Conservation (phyloP, 2,329 filamentous ascomycete genomes). For the Cylindrodendrum hubeiense region DNA sequence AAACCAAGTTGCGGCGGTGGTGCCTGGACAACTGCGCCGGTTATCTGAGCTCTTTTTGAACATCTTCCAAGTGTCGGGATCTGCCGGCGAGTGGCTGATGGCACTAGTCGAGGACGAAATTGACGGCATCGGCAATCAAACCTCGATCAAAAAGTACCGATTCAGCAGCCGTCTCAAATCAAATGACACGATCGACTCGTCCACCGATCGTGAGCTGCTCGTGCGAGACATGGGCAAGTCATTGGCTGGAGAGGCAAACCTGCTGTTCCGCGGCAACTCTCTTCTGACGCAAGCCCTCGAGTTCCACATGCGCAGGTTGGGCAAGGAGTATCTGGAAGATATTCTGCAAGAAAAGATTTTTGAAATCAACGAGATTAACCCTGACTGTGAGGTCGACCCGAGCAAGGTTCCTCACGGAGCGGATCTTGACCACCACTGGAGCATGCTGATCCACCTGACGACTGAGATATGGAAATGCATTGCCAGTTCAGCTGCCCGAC, state of each 20-base stretch:
- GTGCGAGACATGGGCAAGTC: conserved; percentile 84
- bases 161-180: conserved; percentile 80
- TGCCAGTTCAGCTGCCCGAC: conserved; percentile 76
- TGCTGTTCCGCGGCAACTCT: conserved; percentile 95
- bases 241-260: conserved; percentile 87
- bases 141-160: conserved; percentile 78
- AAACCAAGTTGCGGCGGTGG: conserved; percentile 82
- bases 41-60: conserved; percentile 90
- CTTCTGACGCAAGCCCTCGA: conserved; percentile 93
- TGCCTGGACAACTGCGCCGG: conserved; percentile 82
- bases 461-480: conserved; percentile 90
- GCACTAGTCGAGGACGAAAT: conserved; percentile 97
- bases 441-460: conserved; percentile 79
- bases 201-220: conserved; percentile 76
- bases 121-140: conserved; percentile 88
- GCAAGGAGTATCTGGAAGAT: conserved; percentile 92
- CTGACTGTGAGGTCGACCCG: conserved; percentile 95
- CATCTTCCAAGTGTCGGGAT: conserved; percentile 93
- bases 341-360: conserved; percentile 86
- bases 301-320: conserved; percentile 93
- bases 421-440: conserved; percentile 88
- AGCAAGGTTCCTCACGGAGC: conserved; percentile 74
- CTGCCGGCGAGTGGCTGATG: conserved; percentile 90
- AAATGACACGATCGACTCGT: conserved; percentile 74
- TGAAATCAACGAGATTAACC: conserved; percentile 91